Conservation (phyloP, 2,329 filamentous ascomycete genomes). For the Geoglossum cookeanum region DNA sequence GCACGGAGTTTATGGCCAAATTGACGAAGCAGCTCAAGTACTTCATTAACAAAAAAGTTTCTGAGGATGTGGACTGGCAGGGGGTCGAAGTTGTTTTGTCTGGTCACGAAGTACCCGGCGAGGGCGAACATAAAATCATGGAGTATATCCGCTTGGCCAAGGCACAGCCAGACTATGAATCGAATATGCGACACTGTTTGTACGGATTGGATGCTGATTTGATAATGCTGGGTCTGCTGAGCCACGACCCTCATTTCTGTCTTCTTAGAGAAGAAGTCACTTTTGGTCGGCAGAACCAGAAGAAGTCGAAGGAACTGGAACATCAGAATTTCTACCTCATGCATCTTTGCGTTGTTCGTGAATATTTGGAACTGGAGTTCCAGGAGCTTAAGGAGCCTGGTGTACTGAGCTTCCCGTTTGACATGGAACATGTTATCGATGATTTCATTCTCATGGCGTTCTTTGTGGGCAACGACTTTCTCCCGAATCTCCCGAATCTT, state of each 20-base stretch:
- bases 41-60: conserved; percentile 97
- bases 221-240: conserved; percentile 94
- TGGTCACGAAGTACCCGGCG: conserved; percentile 91
- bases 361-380: conserved; percentile 93
- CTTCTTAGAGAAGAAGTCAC: conserved; percentile 93
- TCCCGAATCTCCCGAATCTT: conserved; percentile 85
- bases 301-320: conserved; percentile 88
- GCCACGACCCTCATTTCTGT: conserved; percentile 96
- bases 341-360: conserved; percentile 91
- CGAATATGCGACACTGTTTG: conserved; percentile 87
- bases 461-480: conserved; percentile 97
- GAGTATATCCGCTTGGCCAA: conserved; percentile 98
- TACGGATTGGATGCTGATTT: conserved; percentile 95
- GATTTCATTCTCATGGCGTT: conserved; percentile 99
- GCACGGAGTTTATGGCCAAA: conserved; percentile 93
- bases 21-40: conserved; percentile 88
- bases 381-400: conserved; percentile 69
- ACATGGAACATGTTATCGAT: conserved; percentile 92
- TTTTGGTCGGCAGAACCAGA: conserved; percentile 72
- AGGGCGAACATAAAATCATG: conserved; percentile 99
- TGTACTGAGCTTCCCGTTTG: conserved; percentile 56
- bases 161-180: conserved; percentile 79
- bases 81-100: conserved; percentile 90
- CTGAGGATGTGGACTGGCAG: conserved; percentile 94
- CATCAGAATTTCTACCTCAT: conserved; percentile 98